Evolutionary conservation across 495 filamentous ascomycete genomes (phyloP).

Genomic region (Penicillium roqueforti): DNA sequence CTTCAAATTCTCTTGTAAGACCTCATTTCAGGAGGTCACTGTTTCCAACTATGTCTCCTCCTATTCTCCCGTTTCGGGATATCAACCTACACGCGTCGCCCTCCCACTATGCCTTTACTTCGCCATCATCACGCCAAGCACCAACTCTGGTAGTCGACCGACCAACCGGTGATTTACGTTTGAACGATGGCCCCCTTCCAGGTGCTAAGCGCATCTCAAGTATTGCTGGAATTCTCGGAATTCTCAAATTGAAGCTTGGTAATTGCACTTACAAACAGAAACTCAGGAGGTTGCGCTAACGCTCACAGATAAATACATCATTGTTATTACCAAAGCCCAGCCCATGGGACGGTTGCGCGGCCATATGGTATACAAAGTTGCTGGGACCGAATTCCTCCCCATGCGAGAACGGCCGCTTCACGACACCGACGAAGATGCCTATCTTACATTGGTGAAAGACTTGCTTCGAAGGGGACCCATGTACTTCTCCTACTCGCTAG

Average conservation of each 20-base stretch:
- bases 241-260: constrained; percentile 89
- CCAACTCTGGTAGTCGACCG: constrained; percentile 84
- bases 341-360: constrained; percentile 87
- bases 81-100: constrained; percentile 90
- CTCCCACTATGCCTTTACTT: constrained; percentile 93
- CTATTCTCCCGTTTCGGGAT: constrained; percentile 80
- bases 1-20: constrained; percentile 3
- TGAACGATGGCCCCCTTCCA: constrained; percentile 71
- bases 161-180: constrained; percentile 84
- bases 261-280: constrained; percentile 14
- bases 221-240: constrained; percentile 89
- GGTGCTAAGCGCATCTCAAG: constrained; percentile 81
- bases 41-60: constrained; percentile 46
- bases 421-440: constrained; percentile 90
- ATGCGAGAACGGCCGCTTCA: constrained; percentile 87
- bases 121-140: constrained; percentile 84
- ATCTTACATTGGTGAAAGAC: constrained; percentile 70
- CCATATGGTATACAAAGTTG: constrained; percentile 88
- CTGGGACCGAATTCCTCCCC: constrained; percentile 88
- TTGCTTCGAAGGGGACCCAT: constrained; percentile 80
- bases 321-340: constrained; percentile 91
- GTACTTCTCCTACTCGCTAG: constrained; percentile 97
- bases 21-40: not conserved
- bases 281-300: constrained; percentile 14
- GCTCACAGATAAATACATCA: constrained; percentile 83